phyloP scores from a whole-genome alignment of 495 filamentous ascomycete genomes.

The Amorphotheca resinae region DNA sequence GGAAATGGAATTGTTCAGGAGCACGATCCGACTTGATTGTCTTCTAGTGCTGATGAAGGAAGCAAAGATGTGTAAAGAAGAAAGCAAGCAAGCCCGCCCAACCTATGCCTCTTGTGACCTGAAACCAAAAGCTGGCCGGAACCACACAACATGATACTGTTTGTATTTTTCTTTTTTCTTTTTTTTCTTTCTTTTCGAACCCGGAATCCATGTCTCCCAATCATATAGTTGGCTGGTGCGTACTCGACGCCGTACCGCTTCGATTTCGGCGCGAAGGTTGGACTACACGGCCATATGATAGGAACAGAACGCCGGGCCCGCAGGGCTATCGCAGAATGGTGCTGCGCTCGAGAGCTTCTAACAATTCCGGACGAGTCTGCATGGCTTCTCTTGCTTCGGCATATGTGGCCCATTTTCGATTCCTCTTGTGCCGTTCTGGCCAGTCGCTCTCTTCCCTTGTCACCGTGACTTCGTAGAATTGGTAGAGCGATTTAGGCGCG shows the following conservation, averaged over 20 bases:
- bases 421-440: constrained; percentile 90
- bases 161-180: not conserved
- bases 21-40: constrained; percentile 21
- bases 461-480: constrained; percentile 81
- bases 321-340: constrained; percentile 20
- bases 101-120: constrained; percentile 11
- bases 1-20: constrained; percentile 6
- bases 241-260: not conserved
- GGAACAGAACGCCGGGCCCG: constrained; percentile 18
- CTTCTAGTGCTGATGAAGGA: constrained; percentile 18
- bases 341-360: constrained; percentile 45
- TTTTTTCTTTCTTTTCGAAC: too few relatives aligned
- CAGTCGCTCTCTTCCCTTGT: constrained; percentile 71
- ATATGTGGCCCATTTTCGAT: constrained; percentile 80
- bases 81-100: constrained; percentile 15
- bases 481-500: constrained; percentile 66
- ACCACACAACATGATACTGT: not conserved
- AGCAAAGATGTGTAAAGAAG: constrained; percentile 9
- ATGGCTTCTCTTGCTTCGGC: constrained; percentile 66
- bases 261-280: not conserved
- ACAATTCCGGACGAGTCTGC: constrained; percentile 68
- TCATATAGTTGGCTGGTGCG: constrained; percentile 1
- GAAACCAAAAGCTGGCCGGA: constrained; percentile 3
- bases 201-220: constrained; percentile 12
- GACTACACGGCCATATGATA: not conserved